phyloP scores from a whole-genome alignment of 2,329 filamentous ascomycete genomes.

The Penicillium sp. region DNA sequence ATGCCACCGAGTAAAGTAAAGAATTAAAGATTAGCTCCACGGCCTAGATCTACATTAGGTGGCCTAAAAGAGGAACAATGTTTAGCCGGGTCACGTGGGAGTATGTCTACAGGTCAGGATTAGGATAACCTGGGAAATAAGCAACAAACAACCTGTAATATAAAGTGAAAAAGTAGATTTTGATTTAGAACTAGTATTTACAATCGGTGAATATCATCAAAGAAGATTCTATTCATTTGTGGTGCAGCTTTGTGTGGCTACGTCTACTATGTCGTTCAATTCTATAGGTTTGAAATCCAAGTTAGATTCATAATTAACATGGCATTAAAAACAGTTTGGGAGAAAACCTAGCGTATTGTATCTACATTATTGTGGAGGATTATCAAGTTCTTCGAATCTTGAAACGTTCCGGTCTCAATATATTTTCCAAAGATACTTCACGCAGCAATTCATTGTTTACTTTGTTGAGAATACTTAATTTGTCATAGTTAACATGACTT shows the following conservation, averaged over 20 bases:
- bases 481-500: too few species aligned
- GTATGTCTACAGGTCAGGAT: not conserved
- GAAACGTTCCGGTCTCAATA: too few species aligned
- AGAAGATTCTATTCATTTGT: not conserved
- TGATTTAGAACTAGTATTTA: not conserved
- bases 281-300: not conserved
- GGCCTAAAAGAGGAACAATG: slow-evolving; percentile 18
- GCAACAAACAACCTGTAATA: not conserved
- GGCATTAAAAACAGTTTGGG: too few species aligned
- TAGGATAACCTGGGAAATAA: not conserved
- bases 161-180: not conserved
- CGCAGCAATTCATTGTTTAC: too few species aligned
- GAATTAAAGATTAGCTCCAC: slow-evolving; percentile 6
- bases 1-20: not conserved
- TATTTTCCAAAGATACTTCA: too few species aligned
- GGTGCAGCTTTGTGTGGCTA: not conserved
- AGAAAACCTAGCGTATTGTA: too few species aligned
- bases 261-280: not conserved
- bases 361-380: too few species aligned
- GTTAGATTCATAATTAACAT: too few species aligned
- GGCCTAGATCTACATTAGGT: slow-evolving; percentile 11
- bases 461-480: too few species aligned
- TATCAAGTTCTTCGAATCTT: too few species aligned
- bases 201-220: not conserved
- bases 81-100: slow-evolving; percentile 24